phyloP scores from a whole-genome alignment of 257 asterid species.

The Capsicum rhomboideum region DNA sequence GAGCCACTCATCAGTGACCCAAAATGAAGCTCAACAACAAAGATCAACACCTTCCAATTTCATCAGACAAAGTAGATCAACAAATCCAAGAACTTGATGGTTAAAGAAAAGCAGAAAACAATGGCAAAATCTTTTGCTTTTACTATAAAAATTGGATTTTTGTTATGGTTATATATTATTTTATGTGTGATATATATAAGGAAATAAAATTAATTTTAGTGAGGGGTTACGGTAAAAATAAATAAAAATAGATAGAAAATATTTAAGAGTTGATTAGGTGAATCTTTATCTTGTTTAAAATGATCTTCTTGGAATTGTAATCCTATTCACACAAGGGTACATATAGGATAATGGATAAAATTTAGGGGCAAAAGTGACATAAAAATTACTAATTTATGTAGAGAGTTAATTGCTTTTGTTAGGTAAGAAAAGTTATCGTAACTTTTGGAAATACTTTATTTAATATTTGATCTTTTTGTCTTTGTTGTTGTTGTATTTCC shows the following conservation, averaged over 20 bases:
- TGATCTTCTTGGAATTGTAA: not conserved
- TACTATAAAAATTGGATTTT: not conserved
- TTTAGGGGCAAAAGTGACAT: not conserved
- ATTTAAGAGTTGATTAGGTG: not conserved
- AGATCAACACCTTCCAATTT: conserved; percentile 14
- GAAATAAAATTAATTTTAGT: conserved; percentile 5
- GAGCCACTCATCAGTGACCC: conserved; percentile 35
- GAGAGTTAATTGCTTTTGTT: not conserved
- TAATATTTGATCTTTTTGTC: not conserved
- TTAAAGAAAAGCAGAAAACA: conserved; percentile 41
- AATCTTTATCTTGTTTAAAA: conserved; percentile 3
- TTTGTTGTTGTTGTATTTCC: not conserved
- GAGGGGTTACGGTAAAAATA: conserved; percentile 26
- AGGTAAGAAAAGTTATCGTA: not conserved
- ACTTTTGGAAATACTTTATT: not conserved
- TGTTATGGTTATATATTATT: not conserved
- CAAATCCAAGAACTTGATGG: conserved; percentile 67
- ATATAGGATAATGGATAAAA: not conserved
- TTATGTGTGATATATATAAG: not conserved
- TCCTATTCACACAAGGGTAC: not conserved
- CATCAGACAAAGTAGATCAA: conserved; percentile 59
- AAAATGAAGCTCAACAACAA: conserved; percentile 25
- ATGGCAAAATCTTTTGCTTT: conserved; percentile 18
- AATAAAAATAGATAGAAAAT: conserved; percentile 2
- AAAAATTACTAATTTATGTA: not conserved